Evolutionary conservation across 805 yeast species (phyloP), one percentile per base, ranked within the genome.

Genomic region (Lipomyces starkeyi): DNA sequence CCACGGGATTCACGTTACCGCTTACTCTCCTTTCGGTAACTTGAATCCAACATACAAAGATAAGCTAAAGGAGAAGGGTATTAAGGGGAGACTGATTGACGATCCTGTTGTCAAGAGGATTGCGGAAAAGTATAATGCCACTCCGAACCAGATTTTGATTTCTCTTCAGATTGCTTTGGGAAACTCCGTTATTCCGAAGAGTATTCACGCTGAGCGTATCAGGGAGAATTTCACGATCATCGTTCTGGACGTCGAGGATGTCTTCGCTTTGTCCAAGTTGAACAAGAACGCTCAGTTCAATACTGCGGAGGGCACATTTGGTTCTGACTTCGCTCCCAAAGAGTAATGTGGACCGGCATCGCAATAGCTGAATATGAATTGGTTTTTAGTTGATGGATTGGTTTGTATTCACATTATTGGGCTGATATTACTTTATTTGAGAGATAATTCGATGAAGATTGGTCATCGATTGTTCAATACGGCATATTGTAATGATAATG

Each of bases 1-100:
- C 34, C 81, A 89, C 69, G 85, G 82, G 69, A 88, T 89, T 67
- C 78, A 81, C 47, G 78, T 89, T 63, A 89, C 89, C 76, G 96
- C 96, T 7, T 91, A 90, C 80, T 87, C 91, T 37, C 95, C 97
- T 34, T 82, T 91, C 73, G 94, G 93, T 55, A 83, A 88, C 3
- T 25, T 59, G 34, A 61, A 59, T n/a, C 57, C 62, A 9, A 60
- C 37, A 11, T 66, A 62, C 59, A 29, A 32, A 27, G 53, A 20
- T 29, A 20, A 40, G 20, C 25, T 25, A 13, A n/a, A 5, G 22
- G 49, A 43, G 49, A 17, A 17, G 49, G 49, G 49, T n/a, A n/a
- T 43, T 17, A 29, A 20, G 29, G 53, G 61, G 34, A 25, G 8
- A 6, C 82, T 90, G 17, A 73, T 78, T 58, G 82, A 86, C 69